These are phyloP conservation scores for Cyclotella choctawhatcheeana DNA, from an alignment of 108 stramenopile species.

Conservation along the genomic window DNA sequence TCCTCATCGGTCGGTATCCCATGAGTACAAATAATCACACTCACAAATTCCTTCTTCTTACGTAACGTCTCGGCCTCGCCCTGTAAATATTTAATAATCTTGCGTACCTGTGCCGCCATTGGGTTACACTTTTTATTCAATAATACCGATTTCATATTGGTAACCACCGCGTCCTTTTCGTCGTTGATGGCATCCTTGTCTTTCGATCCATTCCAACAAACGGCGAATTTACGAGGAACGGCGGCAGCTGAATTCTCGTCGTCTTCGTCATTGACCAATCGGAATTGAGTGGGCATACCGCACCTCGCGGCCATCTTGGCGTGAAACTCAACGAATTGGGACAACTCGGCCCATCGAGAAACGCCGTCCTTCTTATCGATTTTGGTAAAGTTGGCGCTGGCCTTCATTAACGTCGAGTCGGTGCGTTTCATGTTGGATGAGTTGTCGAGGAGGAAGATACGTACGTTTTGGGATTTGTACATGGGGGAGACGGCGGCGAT, in stretches of 20 bases:
- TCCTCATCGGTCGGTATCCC: conserved; percentile 24
- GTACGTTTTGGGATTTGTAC: background rate
- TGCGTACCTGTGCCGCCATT: background rate
- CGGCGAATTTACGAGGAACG: background rate
- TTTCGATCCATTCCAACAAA: conserved; percentile 3
- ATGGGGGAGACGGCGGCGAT: background rate
- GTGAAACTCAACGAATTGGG: conserved; percentile 29
- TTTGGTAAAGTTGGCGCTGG: background rate
- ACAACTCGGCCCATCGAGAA: conserved; percentile 39
- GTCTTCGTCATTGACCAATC: conserved; percentile 24
- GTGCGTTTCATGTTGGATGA: background rate
- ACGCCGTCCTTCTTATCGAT: background rate
- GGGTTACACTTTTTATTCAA: background rate
- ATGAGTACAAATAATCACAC: conserved; percentile 35
- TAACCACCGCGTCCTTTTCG: conserved; percentile 4
- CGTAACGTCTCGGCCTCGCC: conserved; percentile 8
- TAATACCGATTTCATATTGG: background rate
- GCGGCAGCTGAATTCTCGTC: too few species aligned
- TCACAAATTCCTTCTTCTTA: conserved; percentile 11
- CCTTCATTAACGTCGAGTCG: background rate
- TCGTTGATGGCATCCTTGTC: background rate
- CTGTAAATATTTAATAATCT: background rate
- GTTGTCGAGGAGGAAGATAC: background rate
- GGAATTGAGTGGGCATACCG: conserved; percentile 35
- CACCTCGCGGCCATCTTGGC: conserved; percentile 16